Percentiles rank a stretch among this genome's conserved stretches.
Evolutionary conservation across 768 basidiomycete species (phyloP).

Genomic region (Gloeophyllum trabeum): DNA sequence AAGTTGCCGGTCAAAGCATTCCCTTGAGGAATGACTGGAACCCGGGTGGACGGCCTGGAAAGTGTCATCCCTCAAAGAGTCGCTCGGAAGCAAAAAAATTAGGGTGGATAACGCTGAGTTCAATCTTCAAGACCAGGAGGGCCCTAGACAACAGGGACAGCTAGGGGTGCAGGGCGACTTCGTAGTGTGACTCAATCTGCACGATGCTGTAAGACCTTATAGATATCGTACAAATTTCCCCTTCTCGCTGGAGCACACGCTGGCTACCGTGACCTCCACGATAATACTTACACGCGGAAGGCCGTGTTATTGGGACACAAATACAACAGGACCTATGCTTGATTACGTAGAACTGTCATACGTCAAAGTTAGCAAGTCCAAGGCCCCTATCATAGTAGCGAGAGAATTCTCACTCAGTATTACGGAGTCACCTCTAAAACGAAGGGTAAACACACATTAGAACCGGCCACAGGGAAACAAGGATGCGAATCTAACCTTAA

Average conservation of each 20-base stretch:
- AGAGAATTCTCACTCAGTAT: conserved; percentile 65
- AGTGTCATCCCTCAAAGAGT: conserved; percentile 23
- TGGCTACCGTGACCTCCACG: background rate
- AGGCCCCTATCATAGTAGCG: conserved; percentile 8
- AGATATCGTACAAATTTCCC: background rate
- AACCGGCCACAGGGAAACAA: background rate
- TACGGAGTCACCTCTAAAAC: conserved; percentile 79
- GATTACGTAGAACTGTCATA: conserved; percentile 59
- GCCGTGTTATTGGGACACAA: background rate
- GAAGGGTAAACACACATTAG: conserved; percentile 2
- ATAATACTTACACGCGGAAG: background rate
- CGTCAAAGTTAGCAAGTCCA: conserved; percentile 21
- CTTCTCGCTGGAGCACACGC: background rate
- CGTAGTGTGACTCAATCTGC: background rate
- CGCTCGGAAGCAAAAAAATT: conserved; percentile 52
- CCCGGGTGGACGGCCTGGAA: conserved; percentile 48
- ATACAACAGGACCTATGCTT: conserved; percentile 26
- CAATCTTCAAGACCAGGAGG: background rate
- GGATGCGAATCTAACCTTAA: conserved; percentile 46
- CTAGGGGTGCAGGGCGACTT: no score
- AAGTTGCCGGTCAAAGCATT: conserved; percentile 38
- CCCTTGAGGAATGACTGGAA: conserved; percentile 28
- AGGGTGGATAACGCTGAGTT: conserved; percentile 45
- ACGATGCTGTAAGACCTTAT: background rate
- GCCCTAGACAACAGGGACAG: background rate